These are phyloP conservation scores for Entomophthora muscae DNA, from an alignment of 371 early-diverging fungal species.

Conservation along the genomic window DNA sequence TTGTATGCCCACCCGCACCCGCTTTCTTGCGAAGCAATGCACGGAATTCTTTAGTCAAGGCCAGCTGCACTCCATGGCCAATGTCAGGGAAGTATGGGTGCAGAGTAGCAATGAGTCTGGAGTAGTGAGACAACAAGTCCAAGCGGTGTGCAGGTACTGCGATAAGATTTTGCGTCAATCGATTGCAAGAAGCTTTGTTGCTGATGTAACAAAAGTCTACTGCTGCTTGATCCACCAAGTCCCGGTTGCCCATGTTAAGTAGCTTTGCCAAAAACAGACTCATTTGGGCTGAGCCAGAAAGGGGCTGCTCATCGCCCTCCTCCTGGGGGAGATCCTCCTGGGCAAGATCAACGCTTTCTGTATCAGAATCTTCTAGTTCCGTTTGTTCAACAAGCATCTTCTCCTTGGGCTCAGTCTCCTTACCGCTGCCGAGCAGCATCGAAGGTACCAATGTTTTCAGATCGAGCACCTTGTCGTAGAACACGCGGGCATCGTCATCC, in stretches of 20 bases:
- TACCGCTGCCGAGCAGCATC: constrained; percentile 38
- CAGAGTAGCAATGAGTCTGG: constrained; percentile 75
- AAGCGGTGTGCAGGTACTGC: constrained; percentile 63
- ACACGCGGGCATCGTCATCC: constrained; percentile 67
- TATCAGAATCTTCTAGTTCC: constrained; percentile 11
- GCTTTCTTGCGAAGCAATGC: constrained; percentile 41
- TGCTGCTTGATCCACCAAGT: constrained; percentile 72
- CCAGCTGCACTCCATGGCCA: constrained; percentile 42
- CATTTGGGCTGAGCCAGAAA: constrained; percentile 24
- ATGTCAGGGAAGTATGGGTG: constrained; percentile 74
- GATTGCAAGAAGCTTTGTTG: constrained; percentile 54
- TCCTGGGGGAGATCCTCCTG: constrained; percentile 14
- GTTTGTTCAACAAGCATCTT: constrained; percentile 11
- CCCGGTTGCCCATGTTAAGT: constrained; percentile 61
- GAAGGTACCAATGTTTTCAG: constrained; percentile 57
- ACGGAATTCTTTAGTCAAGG: constrained; percentile 47
- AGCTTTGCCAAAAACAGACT: constrained; percentile 53
- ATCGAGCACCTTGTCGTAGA: constrained; percentile 67
- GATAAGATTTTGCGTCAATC: constrained; percentile 46
- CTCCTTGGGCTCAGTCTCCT: constrained; percentile 19
- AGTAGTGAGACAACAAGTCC: constrained; percentile 80
- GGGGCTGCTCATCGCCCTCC: constrained; percentile 9
- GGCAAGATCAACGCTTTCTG: constrained; percentile 15
- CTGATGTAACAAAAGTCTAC: constrained; percentile 87
- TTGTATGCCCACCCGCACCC: constrained; percentile 15